Conservation (phyloP, 495 filamentous ascomycete genomes). For the Platismatia glauca region DNA sequence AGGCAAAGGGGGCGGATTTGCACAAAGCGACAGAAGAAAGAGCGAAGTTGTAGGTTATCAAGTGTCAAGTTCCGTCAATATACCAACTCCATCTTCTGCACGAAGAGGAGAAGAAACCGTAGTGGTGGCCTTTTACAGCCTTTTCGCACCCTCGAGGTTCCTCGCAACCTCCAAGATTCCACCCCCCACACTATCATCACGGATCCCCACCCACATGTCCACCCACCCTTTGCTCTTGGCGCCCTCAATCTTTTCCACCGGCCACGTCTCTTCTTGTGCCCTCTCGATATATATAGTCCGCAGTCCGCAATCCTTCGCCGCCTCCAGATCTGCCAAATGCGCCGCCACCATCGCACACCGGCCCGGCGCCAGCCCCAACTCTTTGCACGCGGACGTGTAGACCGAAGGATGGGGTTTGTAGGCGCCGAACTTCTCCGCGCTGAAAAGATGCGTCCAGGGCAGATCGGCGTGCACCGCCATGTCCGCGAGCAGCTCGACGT, state of each 20-base stretch:
- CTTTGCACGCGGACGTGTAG: slow-evolving; percentile 56
- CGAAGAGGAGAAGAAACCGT: background rate
- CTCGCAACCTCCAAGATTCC: slow-evolving; percentile 11
- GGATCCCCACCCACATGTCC: slow-evolving; percentile 44
- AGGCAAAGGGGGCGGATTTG: slow-evolving; percentile 24
- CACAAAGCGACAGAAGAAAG: slow-evolving; percentile 21
- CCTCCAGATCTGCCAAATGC: slow-evolving; percentile 60
- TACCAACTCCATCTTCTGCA: background rate
- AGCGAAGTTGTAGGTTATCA: slow-evolving; percentile 20
- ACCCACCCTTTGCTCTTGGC: slow-evolving; percentile 51
- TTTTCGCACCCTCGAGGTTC: background rate
- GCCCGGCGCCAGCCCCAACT: slow-evolving; percentile 45
- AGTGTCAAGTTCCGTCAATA: background rate
- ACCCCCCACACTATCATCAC: slow-evolving; percentile 8
- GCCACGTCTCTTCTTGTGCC: slow-evolving; percentile 53
- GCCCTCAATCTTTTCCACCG: slow-evolving; percentile 40
- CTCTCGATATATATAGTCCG: slow-evolving; percentile 70
- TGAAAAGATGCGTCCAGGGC: slow-evolving; percentile 52
- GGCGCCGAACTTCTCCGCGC: slow-evolving; percentile 60
- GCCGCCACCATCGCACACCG: slow-evolving; percentile 75
- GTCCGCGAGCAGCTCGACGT: slow-evolving; percentile 56
- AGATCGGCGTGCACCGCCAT: slow-evolving; percentile 47
- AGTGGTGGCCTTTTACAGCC: background rate
- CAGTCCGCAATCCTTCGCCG: slow-evolving; percentile 54
- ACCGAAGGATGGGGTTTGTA: slow-evolving; percentile 67